These are phyloP conservation scores for Meyerozyma athensensis DNA, from an alignment of 1,139 yeast species.

Conservation along the genomic window DNA sequence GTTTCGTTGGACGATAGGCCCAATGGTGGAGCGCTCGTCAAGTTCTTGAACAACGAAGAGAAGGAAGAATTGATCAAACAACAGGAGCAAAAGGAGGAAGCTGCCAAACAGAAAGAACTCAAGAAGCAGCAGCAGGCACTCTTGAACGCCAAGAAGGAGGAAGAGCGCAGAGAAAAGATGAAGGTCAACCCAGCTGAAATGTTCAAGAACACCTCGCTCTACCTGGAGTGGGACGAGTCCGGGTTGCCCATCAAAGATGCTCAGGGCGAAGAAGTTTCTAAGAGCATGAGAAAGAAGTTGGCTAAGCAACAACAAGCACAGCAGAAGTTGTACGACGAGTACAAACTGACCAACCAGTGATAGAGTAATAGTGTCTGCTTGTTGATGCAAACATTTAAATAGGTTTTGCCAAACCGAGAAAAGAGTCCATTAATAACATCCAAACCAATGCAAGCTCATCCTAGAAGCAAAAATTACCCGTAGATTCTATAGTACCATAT, in stretches of 20 bases:
- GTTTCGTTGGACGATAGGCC: constrained; percentile 87
- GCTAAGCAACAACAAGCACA: constrained; percentile 75
- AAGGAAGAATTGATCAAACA: constrained; percentile 57
- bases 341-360: constrained; percentile 20
- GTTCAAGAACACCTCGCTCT: constrained; percentile 56
- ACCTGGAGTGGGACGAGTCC: constrained; percentile 73
- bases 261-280: constrained; percentile 83
- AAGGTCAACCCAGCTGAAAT: constrained; percentile 65
- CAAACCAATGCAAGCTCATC: no score
- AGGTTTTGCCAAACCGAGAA: no score
- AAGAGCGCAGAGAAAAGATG: constrained; percentile 65
- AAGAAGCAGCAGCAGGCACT: constrained; percentile 37
- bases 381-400: no score
- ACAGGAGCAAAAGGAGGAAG: constrained; percentile 59
- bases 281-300: constrained; percentile 80
- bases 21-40: constrained; percentile 73
- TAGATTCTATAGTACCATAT: no score
- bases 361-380: no score
- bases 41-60: constrained; percentile 70
- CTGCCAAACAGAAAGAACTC: constrained; percentile 33
- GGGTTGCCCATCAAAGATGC: constrained; percentile 80
- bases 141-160: constrained; percentile 53
- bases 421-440: not conserved
- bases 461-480: no score
- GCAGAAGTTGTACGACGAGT: constrained; percentile 74